phyloP scores from a whole-genome alignment of 495 filamentous ascomycete genomes.

The Glutinoglossum americanum region DNA sequence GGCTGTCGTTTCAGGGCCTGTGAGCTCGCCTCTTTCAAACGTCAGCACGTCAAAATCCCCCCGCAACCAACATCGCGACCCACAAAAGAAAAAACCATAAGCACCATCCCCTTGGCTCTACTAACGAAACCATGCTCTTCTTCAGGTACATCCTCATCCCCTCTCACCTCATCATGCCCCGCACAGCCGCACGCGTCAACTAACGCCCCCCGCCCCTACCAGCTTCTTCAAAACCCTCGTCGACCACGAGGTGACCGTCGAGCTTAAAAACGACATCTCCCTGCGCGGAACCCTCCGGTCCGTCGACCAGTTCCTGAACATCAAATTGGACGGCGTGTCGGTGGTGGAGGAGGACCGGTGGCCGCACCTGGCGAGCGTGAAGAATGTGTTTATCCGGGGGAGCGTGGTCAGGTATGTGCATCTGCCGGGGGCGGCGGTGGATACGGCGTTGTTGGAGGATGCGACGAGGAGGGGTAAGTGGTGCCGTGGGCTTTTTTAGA shows the following conservation, averaged over 20 bases:
- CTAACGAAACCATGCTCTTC: constrained; percentile 29
- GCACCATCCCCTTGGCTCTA: no score
- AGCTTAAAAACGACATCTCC: constrained; percentile 97
- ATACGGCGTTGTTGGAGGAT: constrained; percentile 83
- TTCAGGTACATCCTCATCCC: constrained; percentile 25
- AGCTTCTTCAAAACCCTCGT: constrained; percentile 99
- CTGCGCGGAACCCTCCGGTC: constrained; percentile 87
- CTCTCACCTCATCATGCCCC: not conserved
- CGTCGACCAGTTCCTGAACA: constrained; percentile 97
- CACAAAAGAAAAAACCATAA: no score
- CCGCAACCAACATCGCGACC: no score
- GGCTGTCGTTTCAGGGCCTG: no score
- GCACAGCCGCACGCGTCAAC: not conserved
- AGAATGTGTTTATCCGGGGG: constrained; percentile 94
- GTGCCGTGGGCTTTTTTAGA: no score
- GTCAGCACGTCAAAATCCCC: no score
- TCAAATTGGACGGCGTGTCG: constrained; percentile 88
- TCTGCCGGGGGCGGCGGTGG: constrained; percentile 67
- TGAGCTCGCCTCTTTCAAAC: no score
- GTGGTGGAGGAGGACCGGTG: constrained; percentile 82
- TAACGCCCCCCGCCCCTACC: not conserved
- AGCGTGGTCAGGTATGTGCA: constrained; percentile 94
- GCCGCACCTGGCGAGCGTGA: constrained; percentile 75
- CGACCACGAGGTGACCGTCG: constrained; percentile 87
- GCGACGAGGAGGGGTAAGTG: constrained; percentile 73